Evolutionary conservation across 148 eudicot genomes (phyloP).

Genomic region (Drosera capensis): DNA sequence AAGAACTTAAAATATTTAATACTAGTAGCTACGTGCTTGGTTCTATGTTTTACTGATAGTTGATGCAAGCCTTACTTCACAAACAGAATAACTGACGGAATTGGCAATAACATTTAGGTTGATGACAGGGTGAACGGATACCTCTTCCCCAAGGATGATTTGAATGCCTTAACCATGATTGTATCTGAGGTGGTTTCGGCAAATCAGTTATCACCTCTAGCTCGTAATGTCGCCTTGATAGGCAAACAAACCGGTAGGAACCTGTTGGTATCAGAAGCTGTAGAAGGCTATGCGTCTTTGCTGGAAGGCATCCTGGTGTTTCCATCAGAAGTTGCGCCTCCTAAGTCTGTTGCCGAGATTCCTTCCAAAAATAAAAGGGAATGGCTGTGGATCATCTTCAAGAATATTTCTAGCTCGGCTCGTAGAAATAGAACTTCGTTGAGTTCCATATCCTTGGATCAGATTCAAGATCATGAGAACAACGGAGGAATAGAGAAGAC

Average conservation of each 20-base stretch:
- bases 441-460: constrained; percentile 24
- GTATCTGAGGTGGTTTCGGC: constrained; percentile 38
- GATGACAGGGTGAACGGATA: constrained; percentile 79
- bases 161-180: constrained; percentile 30
- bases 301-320: constrained; percentile 45
- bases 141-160: constrained; percentile 65
- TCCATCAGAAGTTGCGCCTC: constrained; percentile 66
- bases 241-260: constrained; percentile 56
- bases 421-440: constrained; percentile 20
- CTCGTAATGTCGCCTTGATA: constrained; percentile 47
- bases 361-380: constrained; percentile 39
- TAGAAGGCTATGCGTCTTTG: constrained; percentile 62
- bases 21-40: not conserved
- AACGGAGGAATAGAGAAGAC: constrained; percentile 15
- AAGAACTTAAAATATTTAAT: not conserved
- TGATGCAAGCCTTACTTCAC: not conserved
- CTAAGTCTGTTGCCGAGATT: constrained; percentile 37
- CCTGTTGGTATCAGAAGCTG: constrained; percentile 51
- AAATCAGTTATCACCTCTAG: constrained; percentile 46
- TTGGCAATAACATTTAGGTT: constrained; percentile 35
- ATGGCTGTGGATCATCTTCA: constrained; percentile 63
- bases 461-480: constrained; percentile 29
- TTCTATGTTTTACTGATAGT: not conserved
- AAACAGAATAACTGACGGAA: constrained; percentile 18
- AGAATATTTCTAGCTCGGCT: constrained; percentile 16